Evolutionary conservation across 192 early-diverging fungal species (phyloP).

Genomic region (Coemansia sp.): DNA sequence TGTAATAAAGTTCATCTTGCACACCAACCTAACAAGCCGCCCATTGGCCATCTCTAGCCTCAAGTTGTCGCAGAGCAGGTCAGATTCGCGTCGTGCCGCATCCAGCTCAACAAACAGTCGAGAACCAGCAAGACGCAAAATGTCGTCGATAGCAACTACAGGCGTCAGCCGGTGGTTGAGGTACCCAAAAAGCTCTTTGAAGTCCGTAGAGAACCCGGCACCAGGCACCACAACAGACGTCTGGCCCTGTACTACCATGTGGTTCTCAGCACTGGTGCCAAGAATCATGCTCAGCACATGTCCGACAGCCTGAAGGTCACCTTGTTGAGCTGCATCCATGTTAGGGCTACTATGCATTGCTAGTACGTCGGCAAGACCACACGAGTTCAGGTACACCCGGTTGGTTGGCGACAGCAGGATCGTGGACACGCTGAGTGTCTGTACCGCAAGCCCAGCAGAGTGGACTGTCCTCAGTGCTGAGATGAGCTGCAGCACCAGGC

Average conservation of each 20-base stretch:
- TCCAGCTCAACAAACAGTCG: constrained; percentile 50
- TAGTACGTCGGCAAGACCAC: constrained; percentile 43
- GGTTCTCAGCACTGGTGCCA: constrained; percentile 17
- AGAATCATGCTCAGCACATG: constrained; percentile 28
- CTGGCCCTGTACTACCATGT: constrained; percentile 18
- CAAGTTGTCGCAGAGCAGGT: constrained; percentile 77
- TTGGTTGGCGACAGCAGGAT: constrained; percentile 83
- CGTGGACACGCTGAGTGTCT: constrained; percentile 77
- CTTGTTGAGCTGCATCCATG: constrained; percentile 26
- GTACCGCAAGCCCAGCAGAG: constrained; percentile 71
- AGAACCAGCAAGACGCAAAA: constrained; percentile 46
- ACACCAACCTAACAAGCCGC: constrained; percentile 79
- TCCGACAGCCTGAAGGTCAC: constrained; percentile 36
- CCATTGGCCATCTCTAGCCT: constrained; percentile 88
- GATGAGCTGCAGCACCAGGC: constrained; percentile 34
- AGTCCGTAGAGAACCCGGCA: constrained; percentile 66
- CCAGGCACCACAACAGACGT: constrained; percentile 71
- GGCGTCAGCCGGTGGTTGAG: constrained; percentile 44
- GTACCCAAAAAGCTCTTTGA: constrained; percentile 77
- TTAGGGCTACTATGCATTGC: constrained; percentile 3
- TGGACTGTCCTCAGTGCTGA: constrained; percentile 75
- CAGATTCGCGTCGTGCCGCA: constrained; percentile 57
- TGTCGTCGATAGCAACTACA: constrained; percentile 35
- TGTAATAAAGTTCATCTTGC: constrained; percentile 91
- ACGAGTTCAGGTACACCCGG: constrained; percentile 53